These are phyloP conservation scores for Cladosporium sp. DNA, from an alignment of 2,329 filamentous ascomycete species.

Conservation along the genomic window DNA sequence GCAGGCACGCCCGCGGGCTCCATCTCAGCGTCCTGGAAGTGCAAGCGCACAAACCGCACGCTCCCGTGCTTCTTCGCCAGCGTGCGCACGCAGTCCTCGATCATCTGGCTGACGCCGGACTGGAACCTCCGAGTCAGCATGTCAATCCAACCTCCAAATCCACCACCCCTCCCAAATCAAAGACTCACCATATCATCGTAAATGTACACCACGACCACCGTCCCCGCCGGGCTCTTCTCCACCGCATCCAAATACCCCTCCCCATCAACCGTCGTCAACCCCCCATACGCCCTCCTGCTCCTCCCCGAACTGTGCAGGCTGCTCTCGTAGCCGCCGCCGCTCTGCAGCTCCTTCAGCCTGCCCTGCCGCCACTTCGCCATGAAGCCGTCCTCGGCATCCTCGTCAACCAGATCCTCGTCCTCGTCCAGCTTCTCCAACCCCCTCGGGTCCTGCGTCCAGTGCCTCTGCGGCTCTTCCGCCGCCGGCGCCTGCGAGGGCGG, in stretches of 20 bases:
- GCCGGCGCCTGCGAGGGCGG: background rate
- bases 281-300: constrained; percentile 67
- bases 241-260: constrained; percentile 92
- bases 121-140: constrained; percentile 33
- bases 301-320: constrained; percentile 39
- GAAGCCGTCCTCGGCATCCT: constrained; percentile 69
- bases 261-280: constrained; percentile 77
- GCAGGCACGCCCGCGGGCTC: constrained; percentile 83
- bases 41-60: constrained; percentile 82
- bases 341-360: constrained; percentile 66
- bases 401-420: constrained; percentile 48
- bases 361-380: constrained; percentile 79
- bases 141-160: no score
- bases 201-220: constrained; percentile 86
- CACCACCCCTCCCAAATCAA: background rate
- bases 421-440: constrained; percentile 21
- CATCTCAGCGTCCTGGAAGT: constrained; percentile 90
- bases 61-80: constrained; percentile 65
- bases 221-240: constrained; percentile 76
- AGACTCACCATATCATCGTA: constrained; percentile 73
- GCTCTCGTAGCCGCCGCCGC: constrained; percentile 54
- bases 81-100: constrained; percentile 70
- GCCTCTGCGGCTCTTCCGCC: background rate
- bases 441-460: constrained; percentile 4
- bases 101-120: constrained; percentile 71